Base-by-base conservation (phyloP, 306 rosid genomes). In the Crataegus laevigata region DNA sequence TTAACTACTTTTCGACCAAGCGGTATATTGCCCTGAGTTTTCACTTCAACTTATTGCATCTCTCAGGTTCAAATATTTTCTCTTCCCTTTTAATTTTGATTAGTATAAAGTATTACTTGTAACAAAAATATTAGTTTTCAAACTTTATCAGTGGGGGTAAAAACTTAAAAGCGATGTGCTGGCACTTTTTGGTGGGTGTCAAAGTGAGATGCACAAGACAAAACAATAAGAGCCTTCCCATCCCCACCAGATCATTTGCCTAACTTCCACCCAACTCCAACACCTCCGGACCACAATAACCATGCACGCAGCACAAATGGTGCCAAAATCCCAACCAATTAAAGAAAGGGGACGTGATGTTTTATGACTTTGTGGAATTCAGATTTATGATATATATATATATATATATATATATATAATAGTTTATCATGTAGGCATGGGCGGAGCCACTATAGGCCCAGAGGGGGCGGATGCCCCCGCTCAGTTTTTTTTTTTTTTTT, bases 211-310 rank as follows among this genome's bases (percentile, higher is more conserved):
- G 81, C 68, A 80, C 73, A 63, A 50, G 61, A 67, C 67, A 80
- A 82, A 82, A 74, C 81, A 77, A 79, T 70, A 58, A 25, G 62
- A 34, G 22, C 29, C 54, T 26, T 43, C 25, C 25, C 11, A 18
- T 21, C 3, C 75, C 67, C 58, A 75, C 59, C 86, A 32, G 77
- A 71, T 73, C 11, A 62, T 62, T 60, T 80, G 87, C 88, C 90
- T 78, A 85, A 87, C 92, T 75, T 32, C 90, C 79, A 88, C 93
- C 96, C 83, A 85, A 88, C 91, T 90, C 72, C 81, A 69, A 52
- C 86, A 60, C 68, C 69, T 21, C 22, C 28, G 15, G 30, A 28
- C 55, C 81, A 77, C 50, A 71, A 45, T 9, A 8, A 68, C 84
- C 77, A 66, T 73, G 71, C 50, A 77, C 68, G 75, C 38, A 36